phyloP scores from a whole-genome alignment of 345 rosid genomes.

The Hibiscus tridactylites region DNA sequence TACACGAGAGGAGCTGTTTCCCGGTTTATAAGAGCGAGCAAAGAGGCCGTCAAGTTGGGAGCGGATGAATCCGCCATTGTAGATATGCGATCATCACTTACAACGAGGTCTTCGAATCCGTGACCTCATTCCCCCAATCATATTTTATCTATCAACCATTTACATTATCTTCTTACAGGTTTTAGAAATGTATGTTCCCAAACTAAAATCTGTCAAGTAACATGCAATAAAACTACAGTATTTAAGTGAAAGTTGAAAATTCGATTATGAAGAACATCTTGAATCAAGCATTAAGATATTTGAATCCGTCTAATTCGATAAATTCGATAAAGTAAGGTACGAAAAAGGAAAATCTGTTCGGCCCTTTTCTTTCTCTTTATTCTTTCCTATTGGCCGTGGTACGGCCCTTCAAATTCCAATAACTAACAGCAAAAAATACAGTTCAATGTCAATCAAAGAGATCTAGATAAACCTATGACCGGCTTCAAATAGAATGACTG shows the following conservation, averaged over 20 bases:
- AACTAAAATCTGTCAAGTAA: background rate
- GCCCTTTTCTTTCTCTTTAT: background rate
- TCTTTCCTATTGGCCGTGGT: background rate
- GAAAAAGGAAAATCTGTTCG: background rate
- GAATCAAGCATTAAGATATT: background rate
- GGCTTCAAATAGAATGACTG: background rate
- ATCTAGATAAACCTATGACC: background rate
- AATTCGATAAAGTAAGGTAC: background rate
- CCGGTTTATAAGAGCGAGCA: conserved; percentile 81
- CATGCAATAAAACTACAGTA: conserved; percentile 1
- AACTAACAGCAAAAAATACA: background rate
- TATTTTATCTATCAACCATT: background rate
- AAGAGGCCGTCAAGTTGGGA: conserved; percentile 78
- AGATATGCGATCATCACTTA: conserved; percentile 86
- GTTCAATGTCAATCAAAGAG: background rate
- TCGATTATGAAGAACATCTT: too few relatives aligned
- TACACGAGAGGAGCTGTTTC: conserved; percentile 63
- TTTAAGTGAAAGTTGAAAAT: background rate
- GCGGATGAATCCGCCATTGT: conserved; percentile 89
- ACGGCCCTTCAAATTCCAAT: background rate
- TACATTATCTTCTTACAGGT: background rate
- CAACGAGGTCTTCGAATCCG: conserved; percentile 49
- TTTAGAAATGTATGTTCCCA: conserved; percentile 1
- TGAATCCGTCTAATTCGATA: background rate
- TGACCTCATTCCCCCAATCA: conserved; percentile 6